Percentiles rank a stretch among this genome's conserved stretches.
phyloP scores from a whole-genome alignment of 192 early-diverging fungal genomes.

The Chytriomyces confervae region DNA sequence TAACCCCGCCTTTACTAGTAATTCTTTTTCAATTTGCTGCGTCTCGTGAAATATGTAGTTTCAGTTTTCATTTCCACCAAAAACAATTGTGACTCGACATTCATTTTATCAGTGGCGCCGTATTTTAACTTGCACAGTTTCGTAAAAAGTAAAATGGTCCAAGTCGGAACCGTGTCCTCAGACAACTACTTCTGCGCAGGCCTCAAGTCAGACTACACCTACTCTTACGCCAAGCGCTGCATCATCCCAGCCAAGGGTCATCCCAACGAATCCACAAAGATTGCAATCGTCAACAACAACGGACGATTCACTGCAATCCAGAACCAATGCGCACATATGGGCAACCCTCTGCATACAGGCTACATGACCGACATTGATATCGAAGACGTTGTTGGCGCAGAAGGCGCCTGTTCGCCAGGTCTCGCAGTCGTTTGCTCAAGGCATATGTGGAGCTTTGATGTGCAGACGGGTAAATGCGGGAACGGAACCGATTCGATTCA shows the following conservation, averaged over 20 bases:
- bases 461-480: neutral
- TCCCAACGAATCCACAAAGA: neutral
- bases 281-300: neutral
- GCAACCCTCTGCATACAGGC: neutral
- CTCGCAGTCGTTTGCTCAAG: neutral
- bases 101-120: no score
- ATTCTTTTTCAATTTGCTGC: no score
- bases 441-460: neutral
- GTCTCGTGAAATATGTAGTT: no score
- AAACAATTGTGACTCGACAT: no score
- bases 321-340: neutral
- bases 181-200: constrained; percentile 4
- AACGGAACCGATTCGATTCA: neutral
- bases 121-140: no score
- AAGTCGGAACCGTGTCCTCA: neutral
- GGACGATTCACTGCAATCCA: neutral
- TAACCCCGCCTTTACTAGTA: no score
- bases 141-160: no score
- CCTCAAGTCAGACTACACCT: neutral
- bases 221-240: neutral
- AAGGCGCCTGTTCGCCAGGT: neutral
- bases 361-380: neutral
- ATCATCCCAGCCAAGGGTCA: neutral
- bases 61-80: no score
- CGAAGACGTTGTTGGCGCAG: neutral